These are phyloP conservation scores for Heliocybe sulcata DNA, from an alignment of 1,284 basidiomycete species.

Conservation along the genomic window DNA sequence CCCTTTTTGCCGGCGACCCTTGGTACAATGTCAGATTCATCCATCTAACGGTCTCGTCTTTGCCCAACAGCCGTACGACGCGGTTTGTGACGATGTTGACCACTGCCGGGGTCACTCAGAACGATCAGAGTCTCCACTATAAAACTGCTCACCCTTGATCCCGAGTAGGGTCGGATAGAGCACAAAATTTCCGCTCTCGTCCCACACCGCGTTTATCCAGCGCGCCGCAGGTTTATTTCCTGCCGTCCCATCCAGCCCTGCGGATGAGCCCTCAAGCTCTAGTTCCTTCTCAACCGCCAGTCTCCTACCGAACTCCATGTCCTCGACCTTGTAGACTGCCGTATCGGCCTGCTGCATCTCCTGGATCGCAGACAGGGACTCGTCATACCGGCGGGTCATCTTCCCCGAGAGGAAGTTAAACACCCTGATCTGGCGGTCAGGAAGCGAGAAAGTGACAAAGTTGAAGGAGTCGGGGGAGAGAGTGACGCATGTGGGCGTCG, in stretches of 20 bases:
- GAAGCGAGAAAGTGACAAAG: constrained; percentile 89
- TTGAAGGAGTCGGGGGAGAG: constrained; percentile 85
- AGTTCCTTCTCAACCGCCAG: constrained; percentile 90
- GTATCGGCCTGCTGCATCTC: constrained; percentile 98
- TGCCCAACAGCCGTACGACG: constrained; percentile 85
- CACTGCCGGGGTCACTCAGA: constrained; percentile 40
- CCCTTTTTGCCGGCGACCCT: constrained; percentile 86
- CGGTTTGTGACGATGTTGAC: constrained; percentile 94
- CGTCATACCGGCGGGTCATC: constrained; percentile 90
- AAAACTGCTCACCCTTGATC: constrained; percentile 71
- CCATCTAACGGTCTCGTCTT: constrained; percentile 92
- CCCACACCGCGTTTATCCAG: constrained; percentile 90
- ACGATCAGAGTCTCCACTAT: not conserved
- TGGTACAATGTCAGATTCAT: constrained; percentile 89
- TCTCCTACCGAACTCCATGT: constrained; percentile 99
- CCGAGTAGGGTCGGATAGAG: constrained; percentile 92
- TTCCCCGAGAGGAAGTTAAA: constrained; percentile 92
- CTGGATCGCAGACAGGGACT: constrained; percentile 85
- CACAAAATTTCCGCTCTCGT: constrained; percentile 93
- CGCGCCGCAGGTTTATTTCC: constrained; percentile 43
- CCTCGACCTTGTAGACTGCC: constrained; percentile 86
- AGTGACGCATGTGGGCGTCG: constrained; percentile 84
- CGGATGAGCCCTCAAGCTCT: constrained; percentile 58
- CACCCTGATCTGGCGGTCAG: constrained; percentile 89
- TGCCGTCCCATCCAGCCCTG: constrained; percentile 34